Evolutionary conservation across 352 stramenopile species (phyloP).

Genomic region (Globisporangium lucens): DNA sequence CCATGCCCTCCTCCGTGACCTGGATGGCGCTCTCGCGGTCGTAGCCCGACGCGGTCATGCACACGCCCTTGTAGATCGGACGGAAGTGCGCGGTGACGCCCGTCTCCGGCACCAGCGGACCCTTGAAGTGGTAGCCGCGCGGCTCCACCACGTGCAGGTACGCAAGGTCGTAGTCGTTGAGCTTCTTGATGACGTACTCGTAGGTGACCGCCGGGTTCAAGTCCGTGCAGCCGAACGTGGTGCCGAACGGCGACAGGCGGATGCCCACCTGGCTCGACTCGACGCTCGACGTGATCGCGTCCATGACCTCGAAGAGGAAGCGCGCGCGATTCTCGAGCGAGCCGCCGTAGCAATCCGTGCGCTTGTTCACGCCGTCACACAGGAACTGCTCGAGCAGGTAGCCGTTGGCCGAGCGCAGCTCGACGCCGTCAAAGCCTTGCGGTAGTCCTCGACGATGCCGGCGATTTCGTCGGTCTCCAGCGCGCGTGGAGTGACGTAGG

Average conservation of each 20-base stretch:
- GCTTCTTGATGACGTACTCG: constrained; percentile 39
- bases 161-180: constrained; percentile 56
- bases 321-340: too few species aligned
- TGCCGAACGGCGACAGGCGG: constrained; percentile 14
- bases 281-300: constrained; percentile 20
- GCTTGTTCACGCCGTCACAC: too few species aligned
- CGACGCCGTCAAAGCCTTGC: too few species aligned
- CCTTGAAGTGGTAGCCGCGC: constrained; percentile 37
- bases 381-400: too few species aligned
- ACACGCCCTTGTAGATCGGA: constrained; percentile 35
- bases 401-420: too few species aligned
- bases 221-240: too few species aligned
- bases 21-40: constrained; percentile 19
- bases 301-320: constrained; percentile 59
- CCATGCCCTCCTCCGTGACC: constrained; percentile 22
- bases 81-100: constrained; percentile 41
- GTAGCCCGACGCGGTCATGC: constrained; percentile 38
- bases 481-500: too few species aligned
- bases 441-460: too few species aligned
- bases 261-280: constrained; percentile 20
- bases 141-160: constrained; percentile 68
- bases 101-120: constrained; percentile 27
- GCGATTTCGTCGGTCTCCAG: too few species aligned
- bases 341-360: too few species aligned
- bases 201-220: too few species aligned